Evolutionary conservation across 2,329 filamentous ascomycete genomes (phyloP).

Genomic region (Grosmannia clavigera): DNA sequence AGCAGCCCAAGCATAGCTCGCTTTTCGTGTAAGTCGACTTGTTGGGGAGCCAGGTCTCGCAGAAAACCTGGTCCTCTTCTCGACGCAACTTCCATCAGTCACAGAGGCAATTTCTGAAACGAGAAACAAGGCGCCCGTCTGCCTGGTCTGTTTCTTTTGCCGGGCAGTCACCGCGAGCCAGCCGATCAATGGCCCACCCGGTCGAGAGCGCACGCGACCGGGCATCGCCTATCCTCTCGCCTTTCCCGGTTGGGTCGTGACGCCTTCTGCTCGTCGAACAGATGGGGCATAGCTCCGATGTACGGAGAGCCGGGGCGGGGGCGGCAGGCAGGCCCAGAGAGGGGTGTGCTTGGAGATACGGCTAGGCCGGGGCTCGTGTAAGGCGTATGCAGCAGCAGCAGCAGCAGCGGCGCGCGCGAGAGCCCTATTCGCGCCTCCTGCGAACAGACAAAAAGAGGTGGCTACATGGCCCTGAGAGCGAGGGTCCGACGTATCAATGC

Average conservation of each 20-base stretch:
- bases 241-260: neutral
- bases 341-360: neutral
- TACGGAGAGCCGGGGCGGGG: neutral
- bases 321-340: neutral
- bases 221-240: neutral
- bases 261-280: neutral
- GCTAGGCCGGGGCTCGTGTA: neutral
- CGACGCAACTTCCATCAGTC: neutral
- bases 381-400: too few species aligned
- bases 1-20: neutral
- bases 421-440: neutral
- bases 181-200: neutral
- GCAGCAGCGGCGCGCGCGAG: neutral
- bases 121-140: neutral
- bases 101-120: neutral
- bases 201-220: neutral
- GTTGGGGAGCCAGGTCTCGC: neutral
- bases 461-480: neutral
- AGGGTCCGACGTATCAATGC: neutral
- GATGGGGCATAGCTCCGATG: neutral
- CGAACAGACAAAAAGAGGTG: neutral
- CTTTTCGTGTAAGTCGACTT: neutral
- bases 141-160: neutral
- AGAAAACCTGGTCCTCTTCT: neutral
- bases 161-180: neutral